Evolutionary conservation across 768 basidiomycete species (phyloP).

Genomic region (Infundibulicybe gibba): DNA sequence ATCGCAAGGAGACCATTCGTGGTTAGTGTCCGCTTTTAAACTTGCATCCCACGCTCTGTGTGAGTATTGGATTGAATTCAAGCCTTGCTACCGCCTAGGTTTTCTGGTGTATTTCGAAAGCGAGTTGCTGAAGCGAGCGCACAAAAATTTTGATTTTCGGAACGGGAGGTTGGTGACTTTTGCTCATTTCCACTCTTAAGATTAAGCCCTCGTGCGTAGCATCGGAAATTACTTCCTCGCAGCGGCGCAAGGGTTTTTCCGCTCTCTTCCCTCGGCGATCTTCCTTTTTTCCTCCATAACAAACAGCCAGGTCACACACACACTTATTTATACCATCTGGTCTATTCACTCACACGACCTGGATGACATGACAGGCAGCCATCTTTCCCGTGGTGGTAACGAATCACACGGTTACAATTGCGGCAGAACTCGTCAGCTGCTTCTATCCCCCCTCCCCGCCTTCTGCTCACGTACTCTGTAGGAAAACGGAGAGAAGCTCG

Average conservation of each 20-base stretch:
- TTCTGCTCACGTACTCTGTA: slow-evolving; percentile 19
- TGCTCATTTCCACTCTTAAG: not conserved
- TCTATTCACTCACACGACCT: not conserved
- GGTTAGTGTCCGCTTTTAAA: slow-evolving; percentile 57
- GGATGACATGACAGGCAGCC: slow-evolving; percentile 41
- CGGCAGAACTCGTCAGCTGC: slow-evolving; percentile 69
- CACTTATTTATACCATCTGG: slow-evolving; percentile 16
- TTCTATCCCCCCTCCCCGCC: slow-evolving; percentile 2
- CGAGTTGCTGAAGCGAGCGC: slow-evolving; percentile 82
- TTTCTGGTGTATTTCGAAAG: slow-evolving; percentile 93
- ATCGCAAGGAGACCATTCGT: slow-evolving; percentile 88
- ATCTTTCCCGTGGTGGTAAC: slow-evolving; percentile 92
- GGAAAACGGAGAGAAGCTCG: slow-evolving; percentile 73
- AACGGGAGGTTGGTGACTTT: slow-evolving; percentile 65
- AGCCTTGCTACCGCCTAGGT: slow-evolving; percentile 38
- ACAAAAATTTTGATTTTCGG: slow-evolving; percentile 91
- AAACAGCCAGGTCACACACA: slow-evolving; percentile 55
- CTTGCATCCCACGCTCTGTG: not conserved
- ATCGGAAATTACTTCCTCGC: slow-evolving; percentile 92
- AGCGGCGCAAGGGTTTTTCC: slow-evolving; percentile 86
- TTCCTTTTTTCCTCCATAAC: slow-evolving; percentile 93
- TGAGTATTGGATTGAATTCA: not conserved
- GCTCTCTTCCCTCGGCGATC: slow-evolving; percentile 89
- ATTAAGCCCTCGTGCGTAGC: slow-evolving; percentile 27
- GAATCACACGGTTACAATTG: slow-evolving; percentile 94